Evolutionary conservation across 2,329 filamentous ascomycete genomes (phyloP).

Genomic region (Phialophora expanda): DNA sequence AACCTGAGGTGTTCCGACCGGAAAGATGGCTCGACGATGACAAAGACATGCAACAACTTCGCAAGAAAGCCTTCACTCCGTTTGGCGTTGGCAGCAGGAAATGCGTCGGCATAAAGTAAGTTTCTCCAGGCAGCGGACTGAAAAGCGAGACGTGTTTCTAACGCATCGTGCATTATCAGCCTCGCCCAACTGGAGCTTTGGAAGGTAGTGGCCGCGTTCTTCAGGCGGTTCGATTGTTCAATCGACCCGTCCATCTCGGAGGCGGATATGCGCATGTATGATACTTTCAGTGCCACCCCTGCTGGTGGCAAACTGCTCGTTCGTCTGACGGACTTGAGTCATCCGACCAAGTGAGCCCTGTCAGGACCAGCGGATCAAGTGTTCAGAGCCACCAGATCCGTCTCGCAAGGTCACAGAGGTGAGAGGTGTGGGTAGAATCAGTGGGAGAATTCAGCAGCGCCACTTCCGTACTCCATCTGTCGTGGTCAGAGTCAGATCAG

Average conservation of each 20-base stretch:
- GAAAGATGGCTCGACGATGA: slow-evolving; percentile 35
- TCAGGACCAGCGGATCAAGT: too few species aligned
- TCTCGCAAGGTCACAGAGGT: too few species aligned
- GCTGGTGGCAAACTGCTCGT: slow-evolving; percentile 21
- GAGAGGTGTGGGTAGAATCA: too few species aligned
- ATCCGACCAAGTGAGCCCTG: neutral
- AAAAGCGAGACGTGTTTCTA: neutral
- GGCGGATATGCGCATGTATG: slow-evolving; percentile 24
- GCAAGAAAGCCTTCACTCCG: slow-evolving; percentile 17
- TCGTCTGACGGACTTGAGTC: slow-evolving; percentile 5
- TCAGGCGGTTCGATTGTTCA: slow-evolving; percentile 19
- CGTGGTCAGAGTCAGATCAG: too few species aligned
- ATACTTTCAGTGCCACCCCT: slow-evolving; percentile 25
- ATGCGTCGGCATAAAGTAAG: slow-evolving; percentile 26
- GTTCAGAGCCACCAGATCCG: too few species aligned
- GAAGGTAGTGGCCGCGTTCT: slow-evolving; percentile 15
- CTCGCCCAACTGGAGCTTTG: slow-evolving; percentile 24
- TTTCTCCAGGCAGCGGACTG: neutral
- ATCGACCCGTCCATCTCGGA: slow-evolving; percentile 22
- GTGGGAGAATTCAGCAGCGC: too few species aligned
- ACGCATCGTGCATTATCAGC: neutral
- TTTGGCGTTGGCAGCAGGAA: slow-evolving; percentile 21
- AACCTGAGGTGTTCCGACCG: slow-evolving; percentile 37
- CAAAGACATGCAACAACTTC: slow-evolving; percentile 9
- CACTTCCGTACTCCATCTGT: too few species aligned